Base-by-base conservation (phyloP, 2,329 filamentous ascomycete genomes). In the Knufia fluminis region DNA sequence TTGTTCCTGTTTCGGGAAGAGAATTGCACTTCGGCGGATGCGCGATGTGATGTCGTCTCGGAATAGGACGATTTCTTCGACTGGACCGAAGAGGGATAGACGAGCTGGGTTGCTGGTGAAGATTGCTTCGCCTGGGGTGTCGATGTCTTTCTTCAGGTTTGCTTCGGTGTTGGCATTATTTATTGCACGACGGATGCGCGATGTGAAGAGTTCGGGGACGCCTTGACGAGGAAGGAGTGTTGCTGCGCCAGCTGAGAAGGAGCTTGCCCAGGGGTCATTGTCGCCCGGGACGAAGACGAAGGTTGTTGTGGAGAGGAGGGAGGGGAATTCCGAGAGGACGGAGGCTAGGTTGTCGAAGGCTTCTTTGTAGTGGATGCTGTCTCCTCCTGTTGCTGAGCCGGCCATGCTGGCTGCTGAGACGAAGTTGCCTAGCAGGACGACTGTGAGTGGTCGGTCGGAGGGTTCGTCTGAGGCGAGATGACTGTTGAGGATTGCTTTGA, bases 301-400 rank as follows among this genome's bases (percentile, higher is more conserved):
- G 0, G 86, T 91, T 3, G 86, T 83, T 22, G 78, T 77, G 50
- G 84, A 83, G 38, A 97, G 76, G 12, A 98, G 76, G 1, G 78
- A 75, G 2, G 88, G 87, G 61, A 88, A 97, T 57, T 97, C 89
- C 6, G 86, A 76, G 4, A 98, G 75, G 1, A 87, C 77, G 1
- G 83, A 81, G 2, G 92, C 91, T 10, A 98, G 77, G 7, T 82
- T 80, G 68, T 98, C 89, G 65, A 97, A 45, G 19, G 38, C 42
- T 68, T 97, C 92, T 70, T 97, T 97, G 71, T 95, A 97, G 68
- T 94, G 89, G 58, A 97, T 90, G 66, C 86, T 91, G 32, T 87
- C 86, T 19, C 84, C 82, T 38, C 78, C 83, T 32, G 80, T 83
- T 22, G 81, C 80, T 6, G 54, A 55, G 47, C 85, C 83, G 23